phyloP scores from a whole-genome alignment of 75 land plant genomes.

The Pinus tabuliformis region DNA sequence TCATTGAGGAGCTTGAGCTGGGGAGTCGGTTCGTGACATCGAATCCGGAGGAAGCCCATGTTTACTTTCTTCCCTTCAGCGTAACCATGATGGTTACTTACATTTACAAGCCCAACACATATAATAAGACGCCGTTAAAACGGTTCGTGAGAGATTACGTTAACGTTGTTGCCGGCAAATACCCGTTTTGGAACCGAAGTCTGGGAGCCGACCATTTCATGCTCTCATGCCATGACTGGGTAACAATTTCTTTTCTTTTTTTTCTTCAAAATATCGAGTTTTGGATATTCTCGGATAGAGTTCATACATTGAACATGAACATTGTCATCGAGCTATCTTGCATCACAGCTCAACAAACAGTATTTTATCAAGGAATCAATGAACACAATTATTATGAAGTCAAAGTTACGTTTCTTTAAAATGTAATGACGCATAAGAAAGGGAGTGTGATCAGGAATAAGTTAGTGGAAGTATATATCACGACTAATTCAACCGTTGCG shows the following conservation, averaged over 20 bases:
- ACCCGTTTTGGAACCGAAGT: slow-evolving; percentile 81
- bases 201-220: slow-evolving; percentile 90
- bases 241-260: background rate
- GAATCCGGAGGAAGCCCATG: slow-evolving; percentile 60
- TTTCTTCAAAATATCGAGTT: too few species aligned
- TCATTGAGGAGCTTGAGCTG: slow-evolving; percentile 66
- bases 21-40: slow-evolving; percentile 32
- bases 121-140: slow-evolving; percentile 32
- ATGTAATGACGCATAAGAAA: too few species aligned
- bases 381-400: too few species aligned
- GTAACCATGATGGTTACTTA: slow-evolving; percentile 56
- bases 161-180: slow-evolving; percentile 36
- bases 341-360: too few species aligned
- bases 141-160: slow-evolving; percentile 57
- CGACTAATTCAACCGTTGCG: too few species aligned
- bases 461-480: too few species aligned
- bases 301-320: too few species aligned
- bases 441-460: too few species aligned
- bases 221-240: slow-evolving; percentile 98
- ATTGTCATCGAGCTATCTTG: too few species aligned
- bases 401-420: too few species aligned
- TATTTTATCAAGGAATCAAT: too few species aligned
- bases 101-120: slow-evolving; percentile 8
- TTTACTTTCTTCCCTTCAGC: slow-evolving; percentile 79
- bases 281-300: too few species aligned